Evolutionary conservation across 345 rosid genomes (phyloP).

Genomic region (Eucalyptus rudis): DNA sequence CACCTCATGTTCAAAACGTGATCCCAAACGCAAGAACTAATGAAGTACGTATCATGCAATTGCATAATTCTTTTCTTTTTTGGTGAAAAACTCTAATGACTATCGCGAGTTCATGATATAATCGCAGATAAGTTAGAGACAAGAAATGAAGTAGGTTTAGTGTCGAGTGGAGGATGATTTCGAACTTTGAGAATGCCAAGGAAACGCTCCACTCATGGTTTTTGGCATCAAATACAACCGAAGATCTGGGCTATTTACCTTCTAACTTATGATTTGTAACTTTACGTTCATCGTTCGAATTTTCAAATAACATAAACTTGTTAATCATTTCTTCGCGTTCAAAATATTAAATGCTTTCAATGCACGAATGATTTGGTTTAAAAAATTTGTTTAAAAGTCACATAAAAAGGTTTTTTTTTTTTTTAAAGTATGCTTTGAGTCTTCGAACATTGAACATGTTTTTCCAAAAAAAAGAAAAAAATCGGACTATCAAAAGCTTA

Average conservation of each 20-base stretch:
- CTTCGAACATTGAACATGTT: not conserved
- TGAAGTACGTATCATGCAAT: not conserved
- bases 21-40: not conserved
- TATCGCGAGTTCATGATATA: not conserved
- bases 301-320: not conserved
- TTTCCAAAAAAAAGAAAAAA: not conserved
- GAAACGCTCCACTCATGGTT: not conserved
- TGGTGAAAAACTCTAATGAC: not conserved
- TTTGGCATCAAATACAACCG: not conserved
- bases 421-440: not conserved
- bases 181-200: not conserved
- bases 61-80: not conserved
- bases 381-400: no score
- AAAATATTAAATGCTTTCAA: not conserved
- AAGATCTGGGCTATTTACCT: not conserved
- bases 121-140: not conserved
- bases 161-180: not conserved
- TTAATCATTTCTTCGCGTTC: not conserved
- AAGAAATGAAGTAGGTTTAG: not conserved
- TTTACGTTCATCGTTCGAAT: not conserved
- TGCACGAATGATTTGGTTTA: not conserved
- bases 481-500: not conserved
- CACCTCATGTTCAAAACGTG: not conserved
- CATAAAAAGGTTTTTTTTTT: not conserved
- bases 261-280: not conserved